Evolutionary conservation across 805 yeast species (phyloP), one percentile per base, ranked within the genome.

Genomic region (Candida succiphila): DNA sequence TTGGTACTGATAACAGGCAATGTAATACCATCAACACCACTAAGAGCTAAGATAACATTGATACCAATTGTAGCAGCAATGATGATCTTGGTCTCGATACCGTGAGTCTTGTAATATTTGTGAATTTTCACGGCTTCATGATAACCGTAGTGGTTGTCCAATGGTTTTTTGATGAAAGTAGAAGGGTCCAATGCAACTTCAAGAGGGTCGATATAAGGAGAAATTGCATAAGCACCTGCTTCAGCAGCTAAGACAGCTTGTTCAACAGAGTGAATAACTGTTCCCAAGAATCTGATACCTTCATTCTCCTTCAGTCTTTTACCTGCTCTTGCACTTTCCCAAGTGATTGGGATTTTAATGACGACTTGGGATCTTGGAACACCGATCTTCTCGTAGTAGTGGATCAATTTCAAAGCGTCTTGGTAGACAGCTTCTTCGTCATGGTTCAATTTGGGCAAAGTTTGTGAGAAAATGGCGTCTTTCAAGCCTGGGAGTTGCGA

Each of bases 161-260:
- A 33, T n/a, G 44, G 35, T 23, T 35, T 39, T 16, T 41, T 44
- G 23, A 40, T 42, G 20, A 48, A 52, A 7, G 35, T 15, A 7
- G 50, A 37, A 16, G 55, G 51, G 29, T 55, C 58, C 7, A 51
- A 27, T 29, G 49, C 49, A 20, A 41, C 48, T 22, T 41, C 39
- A 23, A 54, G 37, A 7, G 44, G 43, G 38, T 58, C 61, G 22
- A 58, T 59, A 34, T 58, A 58, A 4, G 63, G 56, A 4, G 61
- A 51, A 26, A 58, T 52, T n/a, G 51, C 51, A 13, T 35, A 41
- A 37, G 62, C 57, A 13, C 53, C 53, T 8, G 58, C 60, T 34
- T 58, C 62, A 8, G 61, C 61, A 8, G 63, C 61, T 15, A 54
- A 35, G 17, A 58, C 47, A 9, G 59, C 64, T 37, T 58, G 64